Conservation (phyloP, 2,329 filamentous ascomycete species). For the Fusarium sp. region DNA sequence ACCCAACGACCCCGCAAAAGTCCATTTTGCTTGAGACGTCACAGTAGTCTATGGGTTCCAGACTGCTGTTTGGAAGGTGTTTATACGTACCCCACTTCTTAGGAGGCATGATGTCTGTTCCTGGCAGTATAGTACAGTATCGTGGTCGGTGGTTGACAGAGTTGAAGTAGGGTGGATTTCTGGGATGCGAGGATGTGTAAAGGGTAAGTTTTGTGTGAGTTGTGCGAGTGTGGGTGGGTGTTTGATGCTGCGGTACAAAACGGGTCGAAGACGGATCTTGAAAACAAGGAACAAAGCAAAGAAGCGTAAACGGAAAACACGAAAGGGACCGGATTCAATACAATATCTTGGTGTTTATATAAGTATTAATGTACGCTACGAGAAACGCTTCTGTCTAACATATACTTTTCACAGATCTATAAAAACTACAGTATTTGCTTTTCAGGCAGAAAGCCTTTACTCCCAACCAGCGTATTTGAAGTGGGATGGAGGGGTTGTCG, state of each 20-base stretch:
- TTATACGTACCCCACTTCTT: conserved; percentile 55
- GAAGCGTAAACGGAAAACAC: not conserved
- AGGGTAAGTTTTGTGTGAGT: conserved; percentile 36
- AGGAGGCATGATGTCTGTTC: conserved; percentile 53
- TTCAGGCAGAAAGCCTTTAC: conserved; percentile 32
- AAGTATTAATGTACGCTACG: not conserved
- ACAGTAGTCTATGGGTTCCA: conserved; percentile 2
- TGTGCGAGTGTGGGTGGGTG: conserved; percentile 32
- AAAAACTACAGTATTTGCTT: not conserved
- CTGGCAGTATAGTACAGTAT: not conserved
- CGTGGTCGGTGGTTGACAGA: conserved; percentile 19
- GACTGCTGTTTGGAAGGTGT: not conserved
- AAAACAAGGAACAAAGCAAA: conserved; percentile 1
- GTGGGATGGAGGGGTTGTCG: conserved; percentile 21
- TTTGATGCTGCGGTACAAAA: conserved; percentile 36
- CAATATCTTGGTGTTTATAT: no score
- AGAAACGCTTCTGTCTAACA: not conserved
- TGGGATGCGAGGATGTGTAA: conserved; percentile 11
- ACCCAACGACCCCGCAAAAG: conserved; percentile 18
- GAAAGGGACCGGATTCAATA: not conserved
- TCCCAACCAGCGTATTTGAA: not conserved
- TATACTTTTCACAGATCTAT: not conserved
- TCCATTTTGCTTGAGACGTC: conserved; percentile 16
- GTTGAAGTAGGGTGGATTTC: not conserved
- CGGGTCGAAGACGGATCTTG: conserved; percentile 33